Percentiles rank a stretch among this genome's conserved stretches.
phyloP scores from a whole-genome alignment of 805 yeast genomes.

The Phaffomyces antillensis region DNA sequence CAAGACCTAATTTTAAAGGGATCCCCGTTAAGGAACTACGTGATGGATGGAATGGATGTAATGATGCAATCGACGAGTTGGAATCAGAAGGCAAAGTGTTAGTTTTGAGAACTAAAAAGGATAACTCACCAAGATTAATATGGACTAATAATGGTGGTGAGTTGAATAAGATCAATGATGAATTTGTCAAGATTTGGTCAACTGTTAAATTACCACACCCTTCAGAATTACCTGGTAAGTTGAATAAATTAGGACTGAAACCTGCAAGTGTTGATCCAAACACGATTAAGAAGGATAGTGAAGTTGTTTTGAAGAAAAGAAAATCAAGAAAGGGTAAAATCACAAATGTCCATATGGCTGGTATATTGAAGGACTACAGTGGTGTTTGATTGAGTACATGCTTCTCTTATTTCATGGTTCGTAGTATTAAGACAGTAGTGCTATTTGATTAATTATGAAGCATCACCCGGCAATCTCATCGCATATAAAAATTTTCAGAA shows the following conservation, averaged over 20 bases:
- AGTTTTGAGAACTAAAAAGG: slow-evolving; percentile 87
- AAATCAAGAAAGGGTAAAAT: slow-evolving; percentile 89
- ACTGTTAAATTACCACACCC: slow-evolving; percentile 72
- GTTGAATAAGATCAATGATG: slow-evolving; percentile 64
- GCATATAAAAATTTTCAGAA: neutral
- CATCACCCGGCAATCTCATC: slow-evolving; percentile 1
- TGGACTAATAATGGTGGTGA: slow-evolving; percentile 86
- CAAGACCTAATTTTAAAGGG: slow-evolving; percentile 85
- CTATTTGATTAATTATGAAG: too few relatives aligned
- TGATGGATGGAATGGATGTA: slow-evolving; percentile 94
- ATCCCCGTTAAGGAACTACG: slow-evolving; percentile 61
- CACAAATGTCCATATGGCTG: slow-evolving; percentile 95
- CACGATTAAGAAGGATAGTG: slow-evolving; percentile 62
- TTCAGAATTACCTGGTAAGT: slow-evolving; percentile 69
- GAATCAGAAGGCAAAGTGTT: slow-evolving; percentile 73
- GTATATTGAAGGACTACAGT: slow-evolving; percentile 80
- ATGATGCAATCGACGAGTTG: slow-evolving; percentile 67
- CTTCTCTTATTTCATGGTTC: neutral
- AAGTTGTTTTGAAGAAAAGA: slow-evolving; percentile 54
- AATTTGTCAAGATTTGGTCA: slow-evolving; percentile 79
- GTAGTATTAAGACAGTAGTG: neutral
- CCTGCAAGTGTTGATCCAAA: slow-evolving; percentile 99
- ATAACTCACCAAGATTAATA: slow-evolving; percentile 82
- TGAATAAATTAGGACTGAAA: slow-evolving; percentile 80
- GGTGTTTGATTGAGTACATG: slow-evolving; percentile 7